Evolutionary conservation across 352 stramenopile genomes (phyloP), one percentile per base, ranked within the genome.

Genomic region (Pythium sp.): DNA sequence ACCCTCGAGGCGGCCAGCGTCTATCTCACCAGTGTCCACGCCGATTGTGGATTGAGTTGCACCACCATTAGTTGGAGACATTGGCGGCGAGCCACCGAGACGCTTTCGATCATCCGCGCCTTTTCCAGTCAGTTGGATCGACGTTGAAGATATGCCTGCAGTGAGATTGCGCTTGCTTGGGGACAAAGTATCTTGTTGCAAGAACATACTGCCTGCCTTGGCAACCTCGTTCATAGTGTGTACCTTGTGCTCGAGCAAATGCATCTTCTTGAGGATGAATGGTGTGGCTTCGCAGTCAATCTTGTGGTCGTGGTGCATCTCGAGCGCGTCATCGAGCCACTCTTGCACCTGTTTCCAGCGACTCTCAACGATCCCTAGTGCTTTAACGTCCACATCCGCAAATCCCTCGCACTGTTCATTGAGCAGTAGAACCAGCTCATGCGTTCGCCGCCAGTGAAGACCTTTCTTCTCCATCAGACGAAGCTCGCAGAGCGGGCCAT

Each of bases 401-500:
- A 91, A 90, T 0, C 82, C 85, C 56, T 93, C 85, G 55, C 81
- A 93, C 55, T 93, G 82, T 28, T 93, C 85, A 64, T 90, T 76
- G 0, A 93, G 72, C 5, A 93, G 64, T 28, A 87, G 56, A 28
- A 93, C 63, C 3, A 93, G 64, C 58, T 93, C 85, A 43, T 91
- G 80, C 26, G 85, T 93, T 1, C 85, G 82, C 3, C 82, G 78
- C 85, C 85, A 93, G 58, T 93, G 82, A 24, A 93, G 62, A 0
- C 76, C 79, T 32, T 90, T 86, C 49, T 83, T 87, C 54, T 87
- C 81, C 67, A 88, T 91, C 8, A 93, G 38, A 1, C 81, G 81
- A 0, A 93, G 67, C 53, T 93, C 85, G 53, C 76, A 84, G 30
- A 93, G 67, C 38, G 81, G 81, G 0, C 85, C 85, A 34, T 87